Evolutionary conservation across 2,329 filamentous ascomycete species (phyloP), one percentile per base, ranked within the genome.

Genomic region (Thielaviopsis cerberus): DNA sequence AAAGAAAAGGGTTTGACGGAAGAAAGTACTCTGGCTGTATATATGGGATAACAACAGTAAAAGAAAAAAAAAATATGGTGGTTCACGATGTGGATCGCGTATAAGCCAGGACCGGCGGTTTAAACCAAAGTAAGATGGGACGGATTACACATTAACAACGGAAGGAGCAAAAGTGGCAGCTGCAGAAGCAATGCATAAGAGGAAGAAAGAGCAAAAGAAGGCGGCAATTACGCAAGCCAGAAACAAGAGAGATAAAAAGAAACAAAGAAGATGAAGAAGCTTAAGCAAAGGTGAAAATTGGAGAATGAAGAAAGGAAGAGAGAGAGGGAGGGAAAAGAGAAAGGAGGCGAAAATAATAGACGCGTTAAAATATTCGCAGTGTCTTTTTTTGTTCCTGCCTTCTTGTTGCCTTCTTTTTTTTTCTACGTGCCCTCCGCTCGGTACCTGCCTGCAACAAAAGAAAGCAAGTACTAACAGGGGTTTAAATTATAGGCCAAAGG

Each of bases 401-500:
- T 37, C n/a, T 37, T 15, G 30, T 37, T 37, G 30, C 30, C 30
- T 37, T 37, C 30, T 37, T 37, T 37, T 37, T 37, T 37, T 37
- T n/a, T n/a, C 30, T 37, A 37, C 30, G 30, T 37, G 30, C 30
- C 30, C 17, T 37, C 30, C 30, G 30, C 10, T 37, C 30, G 30
- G 30, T 37, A 37, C 30, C 30, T 37, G 30, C n/a, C n/a, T n/a
- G 4, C 3, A 37, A 5, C 4, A 37, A 51, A 30, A 22, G n/a
- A 11, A 57, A 20, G 15, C 22, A 25, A 27, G 20, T 26, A 3
- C 34, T 37, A 41, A 24, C 53, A 58, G 57, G 57, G 57, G 57
- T 41, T 58, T 58, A 55, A 58, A 58, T 58, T 55, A 55, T 41
- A 24, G 34, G 30, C 30, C n/a, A n/a, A n/a, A n/a, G n/a, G 30